These are phyloP conservation scores for Yarrowia bubula DNA, from an alignment of 805 yeast genomes.

Conservation along the genomic window DNA sequence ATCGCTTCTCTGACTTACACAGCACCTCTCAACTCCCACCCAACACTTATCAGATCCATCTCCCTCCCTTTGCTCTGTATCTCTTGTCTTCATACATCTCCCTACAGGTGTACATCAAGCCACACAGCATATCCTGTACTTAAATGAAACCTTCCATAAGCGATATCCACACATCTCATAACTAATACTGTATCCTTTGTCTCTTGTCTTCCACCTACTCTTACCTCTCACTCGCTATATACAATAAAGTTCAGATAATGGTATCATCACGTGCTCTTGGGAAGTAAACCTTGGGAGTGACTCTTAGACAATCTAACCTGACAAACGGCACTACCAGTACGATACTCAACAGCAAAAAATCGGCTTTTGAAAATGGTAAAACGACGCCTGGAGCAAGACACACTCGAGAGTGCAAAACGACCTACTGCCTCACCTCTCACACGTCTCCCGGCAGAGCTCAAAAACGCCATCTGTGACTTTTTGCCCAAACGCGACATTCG, in stretches of 20 bases:
- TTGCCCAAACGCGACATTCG: not conserved
- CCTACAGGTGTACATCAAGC: too few relatives aligned
- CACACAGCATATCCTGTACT: too few relatives aligned
- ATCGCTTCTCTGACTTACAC: too few relatives aligned
- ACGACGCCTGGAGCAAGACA: slow-evolving; percentile 11
- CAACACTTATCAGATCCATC: too few relatives aligned
- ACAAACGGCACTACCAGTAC: slow-evolving; percentile 12
- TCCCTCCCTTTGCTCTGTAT: too few relatives aligned
- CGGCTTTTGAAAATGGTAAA: not conserved
- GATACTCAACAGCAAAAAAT: not conserved
- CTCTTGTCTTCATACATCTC: too few relatives aligned
- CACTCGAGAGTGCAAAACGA: slow-evolving; percentile 3
- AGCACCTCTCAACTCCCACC: too few relatives aligned
- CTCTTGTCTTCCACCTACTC: too few relatives aligned
- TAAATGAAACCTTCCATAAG: too few relatives aligned
- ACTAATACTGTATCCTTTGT: too few relatives aligned
- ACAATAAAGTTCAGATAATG: slow-evolving; percentile 5
- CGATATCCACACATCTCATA: too few relatives aligned
- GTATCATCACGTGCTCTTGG: slow-evolving; percentile 20
- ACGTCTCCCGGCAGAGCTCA: slow-evolving; percentile 17
- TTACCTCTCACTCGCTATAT: too few relatives aligned
- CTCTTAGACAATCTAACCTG: not conserved
- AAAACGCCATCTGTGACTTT: slow-evolving; percentile 3
- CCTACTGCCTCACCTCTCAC: slow-evolving; percentile 14
- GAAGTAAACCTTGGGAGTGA: slow-evolving; percentile 19